Conservation (phyloP, 352 stramenopile species). For the Elongisporangium prolatum region DNA sequence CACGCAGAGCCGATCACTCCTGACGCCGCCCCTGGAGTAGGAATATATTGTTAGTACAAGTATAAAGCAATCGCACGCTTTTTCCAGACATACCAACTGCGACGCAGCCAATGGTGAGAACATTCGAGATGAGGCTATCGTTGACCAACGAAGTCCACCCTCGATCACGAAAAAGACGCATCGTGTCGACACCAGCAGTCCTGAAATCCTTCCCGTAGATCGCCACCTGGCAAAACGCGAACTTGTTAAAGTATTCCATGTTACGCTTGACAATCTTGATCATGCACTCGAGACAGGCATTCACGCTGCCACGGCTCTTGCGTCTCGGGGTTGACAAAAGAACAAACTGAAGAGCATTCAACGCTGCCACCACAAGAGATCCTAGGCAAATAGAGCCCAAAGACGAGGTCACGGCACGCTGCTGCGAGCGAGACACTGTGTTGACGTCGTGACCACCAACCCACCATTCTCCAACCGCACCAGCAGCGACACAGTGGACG, state of each 20-base stretch:
- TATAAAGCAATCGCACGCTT: too few relatives aligned
- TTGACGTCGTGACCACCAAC: conserved; percentile 68
- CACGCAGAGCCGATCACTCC: conserved; percentile 68
- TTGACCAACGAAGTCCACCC: conserved; percentile 79
- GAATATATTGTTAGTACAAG: conserved; percentile 5
- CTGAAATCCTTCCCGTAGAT: conserved; percentile 85
- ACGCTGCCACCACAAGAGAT: conserved; percentile 66
- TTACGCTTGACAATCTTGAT: conserved; percentile 67
- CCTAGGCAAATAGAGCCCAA: conserved; percentile 83
- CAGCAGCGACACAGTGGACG: conserved; percentile 80
- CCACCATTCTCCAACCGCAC: conserved; percentile 84
- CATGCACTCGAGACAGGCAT: conserved; percentile 81
- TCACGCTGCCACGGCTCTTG: conserved; percentile 54
- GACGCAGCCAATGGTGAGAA: conserved; percentile 68
- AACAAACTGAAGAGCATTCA: conserved; percentile 63
- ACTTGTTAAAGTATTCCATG: conserved; percentile 87
- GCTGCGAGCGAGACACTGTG: conserved; percentile 63
- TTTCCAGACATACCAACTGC: conserved; percentile 52
- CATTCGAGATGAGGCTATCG: conserved; percentile 72
- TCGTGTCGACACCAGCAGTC: conserved; percentile 65
- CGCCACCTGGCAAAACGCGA: conserved; percentile 79
- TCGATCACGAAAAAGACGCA: conserved; percentile 76
- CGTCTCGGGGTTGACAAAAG: conserved; percentile 64
- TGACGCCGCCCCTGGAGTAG: conserved; percentile 48
- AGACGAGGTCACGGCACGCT: conserved; percentile 63